A percentile compares a stretch with the other conserved stretches of the same genome.
These are phyloP conservation scores for Butyriboletus appendiculatus DNA, from an alignment of 1,284 basidiomycete species.

Conservation along the genomic window DNA sequence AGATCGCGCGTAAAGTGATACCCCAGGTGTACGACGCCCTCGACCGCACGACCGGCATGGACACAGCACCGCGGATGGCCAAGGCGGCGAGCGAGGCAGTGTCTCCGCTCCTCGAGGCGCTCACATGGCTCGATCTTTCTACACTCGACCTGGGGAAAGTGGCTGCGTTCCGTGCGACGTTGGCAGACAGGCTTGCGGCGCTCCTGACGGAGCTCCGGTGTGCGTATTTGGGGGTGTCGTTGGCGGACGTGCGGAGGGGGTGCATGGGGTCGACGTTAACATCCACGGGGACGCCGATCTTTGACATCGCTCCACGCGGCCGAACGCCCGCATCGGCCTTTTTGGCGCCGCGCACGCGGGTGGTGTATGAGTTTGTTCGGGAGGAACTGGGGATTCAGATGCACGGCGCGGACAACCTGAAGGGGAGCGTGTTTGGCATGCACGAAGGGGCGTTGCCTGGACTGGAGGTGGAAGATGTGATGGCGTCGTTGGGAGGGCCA, in stretches of 20 bases:
- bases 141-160: constrained; percentile 31
- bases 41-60: constrained; percentile 70
- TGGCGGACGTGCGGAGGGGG: constrained; percentile 27
- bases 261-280: constrained; percentile 5
- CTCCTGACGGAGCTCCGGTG: constrained; percentile 30
- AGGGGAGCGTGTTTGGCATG: constrained; percentile 33
- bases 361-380: constrained; percentile 73
- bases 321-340: constrained; percentile 57
- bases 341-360: constrained; percentile 59
- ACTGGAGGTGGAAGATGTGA: constrained; percentile 7
- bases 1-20: constrained; percentile 22
- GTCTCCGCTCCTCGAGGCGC: constrained; percentile 59
- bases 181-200: constrained; percentile 25
- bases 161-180: constrained; percentile 20
- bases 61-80: constrained; percentile 63
- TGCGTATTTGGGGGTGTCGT: constrained; percentile 30
- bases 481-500: constrained; percentile 12
- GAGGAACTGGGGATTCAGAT: constrained; percentile 66
- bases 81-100: constrained; percentile 64
- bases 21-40: constrained; percentile 50
- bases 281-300: not conserved
- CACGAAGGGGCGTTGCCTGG: constrained; percentile 1
- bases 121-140: constrained; percentile 39
- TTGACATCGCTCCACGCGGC: constrained; percentile 28
- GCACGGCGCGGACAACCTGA: constrained; percentile 71